phyloP scores from a whole-genome alignment of 331 rosid genomes.

The Saraca asoca region DNA sequence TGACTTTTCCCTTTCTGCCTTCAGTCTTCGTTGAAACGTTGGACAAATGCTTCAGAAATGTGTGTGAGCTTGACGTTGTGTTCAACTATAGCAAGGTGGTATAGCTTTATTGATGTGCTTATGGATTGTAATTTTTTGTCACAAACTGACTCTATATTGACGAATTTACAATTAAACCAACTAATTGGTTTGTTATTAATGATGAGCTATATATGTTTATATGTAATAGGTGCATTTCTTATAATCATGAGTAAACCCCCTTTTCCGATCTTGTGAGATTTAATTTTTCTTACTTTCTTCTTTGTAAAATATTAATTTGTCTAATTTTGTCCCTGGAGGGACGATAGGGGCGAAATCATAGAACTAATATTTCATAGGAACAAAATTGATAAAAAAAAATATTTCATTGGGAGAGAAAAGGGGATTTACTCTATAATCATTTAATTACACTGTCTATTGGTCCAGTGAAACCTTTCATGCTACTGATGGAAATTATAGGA shows the following conservation, averaged over 20 bases:
- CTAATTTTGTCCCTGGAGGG: no score
- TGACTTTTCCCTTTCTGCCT: constrained; percentile 36
- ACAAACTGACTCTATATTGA: neutral
- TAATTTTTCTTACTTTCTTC: no score
- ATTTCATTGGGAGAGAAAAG: no score
- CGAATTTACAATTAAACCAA: neutral
- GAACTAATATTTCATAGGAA: no score
- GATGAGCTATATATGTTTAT: neutral
- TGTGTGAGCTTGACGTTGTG: constrained; percentile 92
- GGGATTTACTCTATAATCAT: no score
- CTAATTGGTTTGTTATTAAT: constrained; percentile 9
- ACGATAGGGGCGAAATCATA: no score
- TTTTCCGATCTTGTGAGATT: no score
- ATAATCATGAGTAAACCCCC: no score
- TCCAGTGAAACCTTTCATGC: constrained; percentile 7
- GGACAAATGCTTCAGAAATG: constrained; percentile 97
- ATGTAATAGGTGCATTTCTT: neutral
- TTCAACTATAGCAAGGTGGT: constrained; percentile 89
- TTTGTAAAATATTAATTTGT: no score
- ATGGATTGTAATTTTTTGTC: constrained; percentile 24
- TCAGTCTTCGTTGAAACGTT: constrained; percentile 95
- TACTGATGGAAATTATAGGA: constrained; percentile 10
- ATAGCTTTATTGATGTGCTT: constrained; percentile 11
- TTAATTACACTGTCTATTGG: neutral
- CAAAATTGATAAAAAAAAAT: no score